A percentile compares a stretch with the other conserved stretches of the same genome.
These are phyloP conservation scores for Talaromyces sp. DNA, from an alignment of 2,329 filamentous ascomycete species.

Conservation along the genomic window DNA sequence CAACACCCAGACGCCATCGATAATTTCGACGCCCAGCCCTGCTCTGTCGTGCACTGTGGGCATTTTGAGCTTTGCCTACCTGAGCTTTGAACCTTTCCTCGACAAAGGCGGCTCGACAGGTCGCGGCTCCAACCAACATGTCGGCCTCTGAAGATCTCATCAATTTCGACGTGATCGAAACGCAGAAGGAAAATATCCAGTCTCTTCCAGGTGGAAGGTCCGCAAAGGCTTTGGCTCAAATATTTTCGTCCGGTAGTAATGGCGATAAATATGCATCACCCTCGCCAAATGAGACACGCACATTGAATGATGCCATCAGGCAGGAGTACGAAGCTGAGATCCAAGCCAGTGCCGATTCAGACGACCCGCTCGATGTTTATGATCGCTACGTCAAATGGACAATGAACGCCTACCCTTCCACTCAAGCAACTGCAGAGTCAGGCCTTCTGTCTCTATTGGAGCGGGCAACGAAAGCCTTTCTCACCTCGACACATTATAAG, in stretches of 20 bases:
- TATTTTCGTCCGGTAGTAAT: conserved; percentile 49
- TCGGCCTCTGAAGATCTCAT: conserved; percentile 38
- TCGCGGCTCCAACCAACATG: conserved; percentile 30
- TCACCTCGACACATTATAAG: conserved; percentile 79
- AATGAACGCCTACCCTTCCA: conserved; percentile 86
- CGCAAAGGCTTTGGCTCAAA: conserved; percentile 77
- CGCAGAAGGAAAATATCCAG: conserved; percentile 97
- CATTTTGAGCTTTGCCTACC: not conserved
- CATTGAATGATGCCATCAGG: conserved; percentile 71
- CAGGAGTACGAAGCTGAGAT: conserved; percentile 84
- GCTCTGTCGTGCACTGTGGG: not conserved
- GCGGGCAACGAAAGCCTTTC: conserved; percentile 84
- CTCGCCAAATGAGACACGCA: conserved; percentile 66
- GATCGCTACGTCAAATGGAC: conserved; percentile 98
- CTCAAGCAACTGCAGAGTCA: conserved; percentile 87
- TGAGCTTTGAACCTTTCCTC: not conserved
- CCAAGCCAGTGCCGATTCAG: conserved; percentile 70
- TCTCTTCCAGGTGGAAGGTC: conserved; percentile 82
- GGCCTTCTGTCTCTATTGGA: conserved; percentile 84
- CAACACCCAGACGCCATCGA: not conserved
- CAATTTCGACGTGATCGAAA: conserved; percentile 86
- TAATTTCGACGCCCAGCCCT: not conserved
- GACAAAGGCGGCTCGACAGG: not conserved
- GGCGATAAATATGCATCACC: conserved; percentile 53
- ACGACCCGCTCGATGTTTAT: conserved; percentile 92